Conservation (phyloP, 306 rosid genomes). For the Hippophae rhamnoides region DNA sequence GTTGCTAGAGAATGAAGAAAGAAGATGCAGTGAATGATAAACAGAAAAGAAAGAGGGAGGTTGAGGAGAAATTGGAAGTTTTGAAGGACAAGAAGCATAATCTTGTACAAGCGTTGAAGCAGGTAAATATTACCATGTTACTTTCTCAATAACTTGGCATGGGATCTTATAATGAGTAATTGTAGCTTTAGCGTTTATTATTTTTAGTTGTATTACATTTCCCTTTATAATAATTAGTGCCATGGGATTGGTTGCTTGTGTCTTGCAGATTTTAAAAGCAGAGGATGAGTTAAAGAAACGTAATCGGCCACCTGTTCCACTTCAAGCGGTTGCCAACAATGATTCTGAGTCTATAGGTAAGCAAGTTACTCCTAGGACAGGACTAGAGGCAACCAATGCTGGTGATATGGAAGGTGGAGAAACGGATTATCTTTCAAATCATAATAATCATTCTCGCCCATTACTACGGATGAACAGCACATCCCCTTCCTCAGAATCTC, state of each 20-base stretch:
- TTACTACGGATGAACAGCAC: constrained; percentile 49
- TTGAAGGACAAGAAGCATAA: constrained; percentile 75
- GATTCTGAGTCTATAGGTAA: constrained; percentile 59
- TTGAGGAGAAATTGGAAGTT: constrained; percentile 62
- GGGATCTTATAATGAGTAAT: background rate
- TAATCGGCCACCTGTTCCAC: constrained; percentile 43
- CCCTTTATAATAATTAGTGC: constrained; percentile 1
- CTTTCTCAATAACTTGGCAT: background rate
- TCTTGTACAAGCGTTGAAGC: constrained; percentile 74
- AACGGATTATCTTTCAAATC: constrained; percentile 55
- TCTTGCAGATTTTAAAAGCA: constrained; percentile 66
- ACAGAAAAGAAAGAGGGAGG: constrained; percentile 62
- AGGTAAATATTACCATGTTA: constrained; percentile 33
- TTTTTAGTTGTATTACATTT: background rate
- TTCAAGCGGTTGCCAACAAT: constrained; percentile 52
- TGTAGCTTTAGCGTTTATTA: background rate
- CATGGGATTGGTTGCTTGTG: constrained; percentile 8
- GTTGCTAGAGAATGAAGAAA: constrained; percentile 31
- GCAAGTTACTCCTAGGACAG: constrained; percentile 38
- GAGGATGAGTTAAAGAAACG: constrained; percentile 90
- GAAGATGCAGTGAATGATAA: constrained; percentile 34
- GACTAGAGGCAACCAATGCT: constrained; percentile 47
- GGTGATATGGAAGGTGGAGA: constrained; percentile 71
- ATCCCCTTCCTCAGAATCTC: constrained; percentile 92
- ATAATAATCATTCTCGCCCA: constrained; percentile 43